Base-by-base conservation (phyloP, 169 alveolate genomes). In the Eimeria maxima region DNA sequence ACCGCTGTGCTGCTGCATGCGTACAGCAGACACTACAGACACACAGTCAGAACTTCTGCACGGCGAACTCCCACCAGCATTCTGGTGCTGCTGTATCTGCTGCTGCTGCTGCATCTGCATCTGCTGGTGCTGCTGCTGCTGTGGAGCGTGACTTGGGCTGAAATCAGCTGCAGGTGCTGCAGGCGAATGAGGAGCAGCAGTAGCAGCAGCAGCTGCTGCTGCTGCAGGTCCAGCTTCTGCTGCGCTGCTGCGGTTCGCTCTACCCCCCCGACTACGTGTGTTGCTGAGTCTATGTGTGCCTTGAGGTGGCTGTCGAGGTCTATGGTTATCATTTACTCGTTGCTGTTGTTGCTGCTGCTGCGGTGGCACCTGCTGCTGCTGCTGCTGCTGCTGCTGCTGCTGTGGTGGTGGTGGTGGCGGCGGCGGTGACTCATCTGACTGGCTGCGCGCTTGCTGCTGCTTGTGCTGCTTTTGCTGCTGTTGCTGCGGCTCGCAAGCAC, bases 371-470 rank as follows among this genome's bases (percentile, higher is more conserved):
- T 5, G 69, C n/a, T 11, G 87, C 44, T n/a, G 80, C 45, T 69
- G 80, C 80, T 69, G 80, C 80, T 69, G 80, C 45, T 69, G 80
- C 87, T 11, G 87, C 44, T n/a, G 80, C 45, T 69, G 80, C 80
- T 69, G 80, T 33, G n/a, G 80, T 65, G 16, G 60, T 1, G 87
- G 87, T 65, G 60, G 60, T 2, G n/a, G 80, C 87, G 16, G 60
- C 20, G 87, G 87, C 87, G 60, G 60, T 2, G 87, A 63, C n/a
- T 76, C 87, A 38, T 44, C 87, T 45, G 87, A 76, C 60, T 76
- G 87, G 60, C 87, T 76, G 14, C 87, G 87, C 42, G 87, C 45
- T 53, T 81, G 74, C 50, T 81, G 90, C 90, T 45, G 65, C 33
- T 38, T 20, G 71, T 81, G 90, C 71, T 81, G 71, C 69, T 81